Evolutionary conservation across 257 asterid genomes (phyloP).

Genomic region (Solanum appendiculatum): DNA sequence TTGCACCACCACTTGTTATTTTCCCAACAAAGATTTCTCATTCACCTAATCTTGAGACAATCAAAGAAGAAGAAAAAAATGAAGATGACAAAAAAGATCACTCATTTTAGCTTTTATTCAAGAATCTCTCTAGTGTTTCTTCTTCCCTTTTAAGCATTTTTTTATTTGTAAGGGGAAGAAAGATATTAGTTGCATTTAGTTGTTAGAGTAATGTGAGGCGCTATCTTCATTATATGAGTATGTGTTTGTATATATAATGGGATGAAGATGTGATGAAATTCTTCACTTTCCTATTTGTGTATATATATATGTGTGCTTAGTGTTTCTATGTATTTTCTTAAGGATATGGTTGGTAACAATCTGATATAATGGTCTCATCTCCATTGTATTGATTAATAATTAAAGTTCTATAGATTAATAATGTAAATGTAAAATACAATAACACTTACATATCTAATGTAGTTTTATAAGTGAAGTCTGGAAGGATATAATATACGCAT

Average conservation of each 20-base stretch:
- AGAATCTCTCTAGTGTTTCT: neutral
- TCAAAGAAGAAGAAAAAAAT: conserved; percentile 23
- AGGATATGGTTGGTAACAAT: neutral
- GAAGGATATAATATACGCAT: too few species aligned
- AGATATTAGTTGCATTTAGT: neutral
- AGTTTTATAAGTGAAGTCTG: neutral
- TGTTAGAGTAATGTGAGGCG: neutral
- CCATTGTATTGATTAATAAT: neutral
- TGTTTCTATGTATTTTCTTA: neutral
- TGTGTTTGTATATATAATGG: neutral
- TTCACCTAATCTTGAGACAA: conserved; percentile 37
- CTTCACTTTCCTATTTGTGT: neutral
- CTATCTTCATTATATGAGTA: neutral
- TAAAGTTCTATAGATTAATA: neutral
- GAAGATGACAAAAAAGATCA: neutral
- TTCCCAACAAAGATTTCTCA: conserved; percentile 22
- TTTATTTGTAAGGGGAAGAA: neutral
- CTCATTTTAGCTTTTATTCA: neutral
- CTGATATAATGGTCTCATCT: neutral
- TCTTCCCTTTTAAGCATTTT: neutral
- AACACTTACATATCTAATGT: neutral
- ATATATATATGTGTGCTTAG: too few species aligned
- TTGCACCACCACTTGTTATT: conserved; percentile 30
- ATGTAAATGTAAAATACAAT: neutral
- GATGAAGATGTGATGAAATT: neutral